Evolutionary conservation across 1,284 basidiomycete genomes (phyloP), one percentile per base, ranked within the genome.

Genomic region (Somion occarium): DNA sequence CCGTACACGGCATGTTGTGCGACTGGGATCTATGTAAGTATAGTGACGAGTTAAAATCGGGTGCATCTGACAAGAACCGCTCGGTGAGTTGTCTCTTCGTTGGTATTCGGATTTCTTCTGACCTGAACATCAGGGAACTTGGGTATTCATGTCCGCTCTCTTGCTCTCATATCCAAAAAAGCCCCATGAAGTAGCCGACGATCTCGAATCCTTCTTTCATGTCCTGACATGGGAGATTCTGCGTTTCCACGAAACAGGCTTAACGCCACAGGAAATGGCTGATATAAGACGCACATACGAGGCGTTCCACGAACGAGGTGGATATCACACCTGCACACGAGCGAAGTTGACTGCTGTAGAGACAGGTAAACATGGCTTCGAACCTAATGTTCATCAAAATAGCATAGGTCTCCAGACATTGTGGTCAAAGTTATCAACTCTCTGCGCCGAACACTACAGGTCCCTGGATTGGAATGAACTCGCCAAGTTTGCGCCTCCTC

Each of bases 201-300:
- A 47, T 25, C 15, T 47, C 22, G 46, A 47, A 20, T 47, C 46
- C 18, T 47, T 47, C 27, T n/a, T 47, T 13, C 46, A 47, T 20
- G 26, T 47, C 30, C 9, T 47, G 26, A n/a, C 9, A 12, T 47
- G 46, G 46, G 18, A 34, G 5, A 22, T 30, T 7, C 46, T 47
- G 18, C 26, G 30, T 18, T 47, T 47, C 23, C 46, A 47, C n/a
- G n/a, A n/a, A n/a, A n/a, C n/a, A n/a, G n/a, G n/a, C n/a, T 42
- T 42, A 11, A 9, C 39, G 22, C 39, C 9, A 42, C 18, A n/a
- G n/a, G n/a, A n/a, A n/a, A n/a, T n/a, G n/a, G n/a, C n/a, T n/a
- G n/a, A n/a, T n/a, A n/a, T n/a, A n/a, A n/a, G n/a, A n/a, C n/a
- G n/a, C n/a, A n/a, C n/a, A n/a, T n/a, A n/a, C n/a, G n/a, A n/a